Percentiles rank a stretch among this genome's conserved stretches.
These are phyloP conservation scores for Backusella macrospora DNA, from an alignment of 192 early-diverging fungal species.

Conservation along the genomic window DNA sequence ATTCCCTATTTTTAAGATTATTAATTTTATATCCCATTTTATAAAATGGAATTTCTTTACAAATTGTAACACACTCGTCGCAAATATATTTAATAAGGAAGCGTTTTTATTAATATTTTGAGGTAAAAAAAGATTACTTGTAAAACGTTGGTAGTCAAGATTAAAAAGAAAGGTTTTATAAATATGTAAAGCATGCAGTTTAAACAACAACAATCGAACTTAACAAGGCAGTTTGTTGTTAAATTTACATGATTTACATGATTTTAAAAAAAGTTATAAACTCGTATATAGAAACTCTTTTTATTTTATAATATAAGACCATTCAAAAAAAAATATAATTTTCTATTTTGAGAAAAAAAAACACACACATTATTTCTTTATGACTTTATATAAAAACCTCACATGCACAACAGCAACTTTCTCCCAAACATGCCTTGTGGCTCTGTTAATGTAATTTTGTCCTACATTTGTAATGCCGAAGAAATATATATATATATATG, in stretches of 20 bases:
- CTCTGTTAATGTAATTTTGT: slow-evolving; percentile 6
- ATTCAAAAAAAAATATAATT: neutral
- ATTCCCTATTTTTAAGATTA: neutral
- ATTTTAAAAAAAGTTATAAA: neutral
- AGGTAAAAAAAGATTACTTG: slow-evolving; percentile 7
- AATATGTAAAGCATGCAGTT: slow-evolving; percentile 9
- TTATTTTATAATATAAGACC: no score
- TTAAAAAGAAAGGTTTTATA: neutral
- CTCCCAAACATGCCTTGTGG: neutral
- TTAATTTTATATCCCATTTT: slow-evolving; percentile 5
- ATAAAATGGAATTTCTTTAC: neutral
- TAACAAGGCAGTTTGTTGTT: slow-evolving; percentile 9
- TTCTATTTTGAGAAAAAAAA: neutral
- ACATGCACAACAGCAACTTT: neutral
- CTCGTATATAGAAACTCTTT: no score
- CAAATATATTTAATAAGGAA: neutral
- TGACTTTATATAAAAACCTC: neutral
- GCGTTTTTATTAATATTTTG: neutral
- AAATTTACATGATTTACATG: no score
- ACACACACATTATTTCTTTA: neutral
- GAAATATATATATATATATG: no score
- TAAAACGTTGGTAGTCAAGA: neutral
- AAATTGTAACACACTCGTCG: neutral
- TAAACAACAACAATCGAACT: neutral
- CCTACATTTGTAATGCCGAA: slow-evolving; percentile 16